A percentile compares a stretch with the other conserved stretches of the same genome.
These are phyloP conservation scores for Cordyceps javanica DNA, from an alignment of 2,329 filamentous ascomycete genomes.

Conservation along the genomic window DNA sequence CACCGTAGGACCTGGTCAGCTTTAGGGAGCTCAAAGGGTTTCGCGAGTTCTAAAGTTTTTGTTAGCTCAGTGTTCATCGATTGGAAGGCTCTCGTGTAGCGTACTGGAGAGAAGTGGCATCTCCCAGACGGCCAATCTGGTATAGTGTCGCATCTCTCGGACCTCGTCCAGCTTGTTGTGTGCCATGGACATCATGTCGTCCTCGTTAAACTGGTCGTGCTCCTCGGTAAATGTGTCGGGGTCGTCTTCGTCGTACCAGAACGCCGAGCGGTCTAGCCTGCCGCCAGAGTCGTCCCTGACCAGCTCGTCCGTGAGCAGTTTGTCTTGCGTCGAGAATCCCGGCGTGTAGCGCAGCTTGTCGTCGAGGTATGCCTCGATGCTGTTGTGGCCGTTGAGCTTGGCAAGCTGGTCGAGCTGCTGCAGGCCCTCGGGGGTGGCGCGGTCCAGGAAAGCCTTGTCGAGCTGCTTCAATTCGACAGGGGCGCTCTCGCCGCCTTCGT, in stretches of 20 bases:
- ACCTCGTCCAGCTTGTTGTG: slow-evolving; percentile 86
- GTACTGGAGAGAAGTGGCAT: slow-evolving; percentile 84
- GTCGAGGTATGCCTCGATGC: slow-evolving; percentile 28
- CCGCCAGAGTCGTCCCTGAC: slow-evolving; percentile 25
- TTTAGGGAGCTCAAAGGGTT: slow-evolving; percentile 69
- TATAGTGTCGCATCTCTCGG: slow-evolving; percentile 82
- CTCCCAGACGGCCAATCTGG: slow-evolving; percentile 85
- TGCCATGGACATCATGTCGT: slow-evolving; percentile 77
- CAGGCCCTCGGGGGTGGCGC: slow-evolving; percentile 26
- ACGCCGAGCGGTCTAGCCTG: slow-evolving; percentile 31
- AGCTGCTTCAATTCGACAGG: slow-evolving; percentile 25
- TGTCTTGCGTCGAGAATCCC: slow-evolving; percentile 27
- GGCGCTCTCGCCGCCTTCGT: slow-evolving; percentile 20
- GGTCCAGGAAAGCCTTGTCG: slow-evolving; percentile 24
- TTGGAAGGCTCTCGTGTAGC: slow-evolving; percentile 29
- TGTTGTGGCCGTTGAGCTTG: slow-evolving; percentile 27
- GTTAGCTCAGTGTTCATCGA: slow-evolving; percentile 13
- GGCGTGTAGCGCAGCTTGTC: slow-evolving; percentile 22
- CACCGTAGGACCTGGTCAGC: slow-evolving; percentile 72
- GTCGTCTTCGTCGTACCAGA: slow-evolving; percentile 47
- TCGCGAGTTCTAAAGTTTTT: slow-evolving; percentile 62
- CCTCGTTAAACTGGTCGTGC: slow-evolving; percentile 62
- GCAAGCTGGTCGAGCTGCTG: slow-evolving; percentile 30
- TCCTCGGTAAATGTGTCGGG: slow-evolving; percentile 45
- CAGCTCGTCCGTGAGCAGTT: slow-evolving; percentile 26